phyloP scores from a whole-genome alignment of 108 stramenopile species.

The Schizochytrium sp. region DNA sequence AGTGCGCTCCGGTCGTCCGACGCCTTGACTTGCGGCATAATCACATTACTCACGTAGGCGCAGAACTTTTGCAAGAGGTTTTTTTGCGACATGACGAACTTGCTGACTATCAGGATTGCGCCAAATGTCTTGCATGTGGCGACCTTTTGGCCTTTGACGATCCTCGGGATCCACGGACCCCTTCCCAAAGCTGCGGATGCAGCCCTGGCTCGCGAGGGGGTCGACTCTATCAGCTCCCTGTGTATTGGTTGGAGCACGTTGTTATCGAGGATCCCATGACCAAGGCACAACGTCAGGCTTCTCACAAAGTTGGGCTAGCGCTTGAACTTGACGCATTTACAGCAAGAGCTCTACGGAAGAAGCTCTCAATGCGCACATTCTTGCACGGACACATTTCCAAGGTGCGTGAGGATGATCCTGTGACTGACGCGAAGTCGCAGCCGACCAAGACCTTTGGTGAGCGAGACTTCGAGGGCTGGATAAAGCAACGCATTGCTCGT shows the following conservation, averaged over 20 bases:
- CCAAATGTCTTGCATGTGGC: neutral
- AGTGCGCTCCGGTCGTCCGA: neutral
- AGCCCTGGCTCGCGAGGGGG: neutral
- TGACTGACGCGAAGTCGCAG: neutral
- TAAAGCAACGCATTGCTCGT: neutral
- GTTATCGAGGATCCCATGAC: neutral
- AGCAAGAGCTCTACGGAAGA: neutral
- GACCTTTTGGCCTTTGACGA: neutral
- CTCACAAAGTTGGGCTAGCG: neutral
- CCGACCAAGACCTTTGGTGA: neutral
- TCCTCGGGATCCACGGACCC: neutral
- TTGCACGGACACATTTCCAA: neutral
- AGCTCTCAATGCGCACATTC: neutral
- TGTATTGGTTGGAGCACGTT: slow-evolving; percentile 4
- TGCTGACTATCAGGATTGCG: neutral
- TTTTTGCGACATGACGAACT: neutral
- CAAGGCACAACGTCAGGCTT: neutral
- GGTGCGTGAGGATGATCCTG: neutral
- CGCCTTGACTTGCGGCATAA: neutral
- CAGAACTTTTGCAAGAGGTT: neutral
- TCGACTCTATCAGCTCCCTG: neutral
- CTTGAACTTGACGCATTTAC: neutral
- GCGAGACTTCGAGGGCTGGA: neutral
- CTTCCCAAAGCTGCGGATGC: neutral
- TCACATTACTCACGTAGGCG: neutral